A percentile compares a stretch with the other conserved stretches of the same genome.
phyloP scores from a whole-genome alignment of 176 grass and related monocot species.

The Oropetium thomaeum region DNA sequence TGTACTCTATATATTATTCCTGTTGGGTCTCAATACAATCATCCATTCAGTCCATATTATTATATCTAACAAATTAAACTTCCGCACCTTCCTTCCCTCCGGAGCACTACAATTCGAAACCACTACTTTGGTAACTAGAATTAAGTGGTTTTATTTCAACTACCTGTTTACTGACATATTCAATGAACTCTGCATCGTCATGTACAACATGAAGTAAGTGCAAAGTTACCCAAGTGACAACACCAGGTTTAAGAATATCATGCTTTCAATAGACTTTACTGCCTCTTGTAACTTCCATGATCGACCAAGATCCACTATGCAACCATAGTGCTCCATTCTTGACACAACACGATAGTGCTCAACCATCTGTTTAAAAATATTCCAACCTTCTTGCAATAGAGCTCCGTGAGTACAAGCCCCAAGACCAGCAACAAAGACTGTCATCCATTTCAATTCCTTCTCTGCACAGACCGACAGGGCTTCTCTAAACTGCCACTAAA shows the following conservation, averaged over 20 bases:
- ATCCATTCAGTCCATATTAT: too few species aligned
- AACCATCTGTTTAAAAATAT: slow-evolving; percentile 48
- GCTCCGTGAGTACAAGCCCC: slow-evolving; percentile 54
- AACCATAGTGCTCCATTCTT: slow-evolving; percentile 49
- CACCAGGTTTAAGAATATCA: slow-evolving; percentile 37
- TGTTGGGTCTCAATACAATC: too few species aligned
- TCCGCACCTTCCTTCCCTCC: slow-evolving; percentile 43
- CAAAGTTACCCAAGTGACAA: slow-evolving; percentile 49
- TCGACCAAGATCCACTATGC: slow-evolving; percentile 43
- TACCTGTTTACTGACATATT: slow-evolving; percentile 44
- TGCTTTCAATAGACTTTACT: slow-evolving; percentile 42
- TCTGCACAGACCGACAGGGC: slow-evolving; percentile 33
- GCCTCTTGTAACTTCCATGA: slow-evolving; percentile 52
- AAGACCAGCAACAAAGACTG: slow-evolving; percentile 39
- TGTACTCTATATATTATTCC: not conserved
- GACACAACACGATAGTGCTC: slow-evolving; percentile 30
- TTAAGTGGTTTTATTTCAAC: slow-evolving; percentile 41
- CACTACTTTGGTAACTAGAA: slow-evolving; percentile 47
- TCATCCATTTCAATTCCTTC: slow-evolving; percentile 41
- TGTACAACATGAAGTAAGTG: slow-evolving; percentile 51
- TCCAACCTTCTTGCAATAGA: slow-evolving; percentile 46
- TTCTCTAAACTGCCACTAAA: slow-evolving; percentile 45
- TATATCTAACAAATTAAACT: not conserved
- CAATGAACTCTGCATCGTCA: slow-evolving; percentile 37
- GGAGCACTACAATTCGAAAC: slow-evolving; percentile 50